These are phyloP conservation scores for Aspergillaceae sp. DNA, from an alignment of 2,329 filamentous ascomycete species.

Conservation along the genomic window DNA sequence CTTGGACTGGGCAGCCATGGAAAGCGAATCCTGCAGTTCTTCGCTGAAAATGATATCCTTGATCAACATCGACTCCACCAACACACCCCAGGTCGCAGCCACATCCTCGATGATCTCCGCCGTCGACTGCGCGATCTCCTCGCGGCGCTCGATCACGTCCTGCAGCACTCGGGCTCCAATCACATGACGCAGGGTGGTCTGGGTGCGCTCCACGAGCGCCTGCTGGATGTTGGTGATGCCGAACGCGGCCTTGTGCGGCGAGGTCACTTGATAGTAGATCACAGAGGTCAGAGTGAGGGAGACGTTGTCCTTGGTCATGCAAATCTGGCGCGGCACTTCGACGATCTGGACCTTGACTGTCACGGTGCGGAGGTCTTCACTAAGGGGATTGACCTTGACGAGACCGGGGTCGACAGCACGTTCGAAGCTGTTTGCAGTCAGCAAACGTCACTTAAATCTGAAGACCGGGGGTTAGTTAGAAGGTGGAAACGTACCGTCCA, in stretches of 20 bases:
- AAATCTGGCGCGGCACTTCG: constrained; percentile 87
- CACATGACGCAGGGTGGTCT: constrained; percentile 94
- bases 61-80: constrained; percentile 97
- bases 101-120: constrained; percentile 97
- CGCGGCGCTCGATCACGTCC: constrained; percentile 95
- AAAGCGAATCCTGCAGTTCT: constrained; percentile 90
- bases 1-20: constrained; percentile 98
- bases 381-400: constrained; percentile 93
- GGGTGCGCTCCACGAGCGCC: constrained; percentile 94
- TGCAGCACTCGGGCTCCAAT: constrained; percentile 92
- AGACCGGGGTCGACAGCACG: constrained; percentile 93
- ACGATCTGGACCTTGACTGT: constrained; percentile 99
- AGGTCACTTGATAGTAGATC: constrained; percentile 97
- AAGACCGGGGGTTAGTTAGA: neutral
- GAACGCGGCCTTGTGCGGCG: constrained; percentile 93
- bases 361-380: constrained; percentile 79
- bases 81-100: constrained; percentile 84
- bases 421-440: constrained; percentile 55
- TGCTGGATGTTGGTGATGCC: constrained; percentile 91
- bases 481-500: constrained; percentile 44
- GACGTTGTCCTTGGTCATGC: constrained; percentile 99
- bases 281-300: constrained; percentile 88
- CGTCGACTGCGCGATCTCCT: constrained; percentile 92
- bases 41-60: constrained; percentile 98
- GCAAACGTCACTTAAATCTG: neutral